Evolutionary conservation across 495 filamentous ascomycete species (phyloP), one percentile per base, ranked within the genome.

Genomic region (Penicillium desertorum): DNA sequence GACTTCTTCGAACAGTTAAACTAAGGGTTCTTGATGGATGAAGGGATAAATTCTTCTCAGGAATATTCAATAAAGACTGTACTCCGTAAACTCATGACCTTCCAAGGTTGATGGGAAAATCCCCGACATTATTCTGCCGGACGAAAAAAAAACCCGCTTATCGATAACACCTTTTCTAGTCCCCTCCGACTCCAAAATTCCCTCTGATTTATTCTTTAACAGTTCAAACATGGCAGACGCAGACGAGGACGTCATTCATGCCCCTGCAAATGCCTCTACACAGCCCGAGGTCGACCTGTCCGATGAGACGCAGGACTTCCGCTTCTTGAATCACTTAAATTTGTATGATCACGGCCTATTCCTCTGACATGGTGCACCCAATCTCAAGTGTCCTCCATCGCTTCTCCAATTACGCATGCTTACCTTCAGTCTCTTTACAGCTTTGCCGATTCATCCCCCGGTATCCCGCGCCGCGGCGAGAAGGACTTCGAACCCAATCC

Each of bases 401-500:
- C 34, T 20, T n/a, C 5, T 43, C 29, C 16, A 17, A 25, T 47
- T 16, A 47, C 56, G 1, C 41, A 56, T 64, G 63, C 49, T 39
- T 45, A 17, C 19, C 3, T 52, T 4, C 54, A 74, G 71, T 25
- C 54, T 75, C 44, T 61, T 69, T 16, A 8, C 39, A 53, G 51
- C 51, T 75, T 74, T 29, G 58, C 62, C 37, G 58, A 53, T 14
- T 30, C 73, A 25, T 63, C 76, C 43, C 58, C 73, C 7, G 71
- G 74, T 14, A 77, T 92, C 34, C 89, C 89, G 37, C 86, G 84
- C 58, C 88, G 89, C 56, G 94, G 94, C 47, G 89, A 94, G 67
- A 98, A 98, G 70, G 94, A 98, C 76, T 98, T 97, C 71, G 94
- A 97, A 72, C 83, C 89, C 14, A 90, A 98, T 70, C 90, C 88